Evolutionary conservation across 2,329 filamentous ascomycete genomes (phyloP), one percentile per base, ranked within the genome.

Genomic region (Capronia coronata): DNA sequence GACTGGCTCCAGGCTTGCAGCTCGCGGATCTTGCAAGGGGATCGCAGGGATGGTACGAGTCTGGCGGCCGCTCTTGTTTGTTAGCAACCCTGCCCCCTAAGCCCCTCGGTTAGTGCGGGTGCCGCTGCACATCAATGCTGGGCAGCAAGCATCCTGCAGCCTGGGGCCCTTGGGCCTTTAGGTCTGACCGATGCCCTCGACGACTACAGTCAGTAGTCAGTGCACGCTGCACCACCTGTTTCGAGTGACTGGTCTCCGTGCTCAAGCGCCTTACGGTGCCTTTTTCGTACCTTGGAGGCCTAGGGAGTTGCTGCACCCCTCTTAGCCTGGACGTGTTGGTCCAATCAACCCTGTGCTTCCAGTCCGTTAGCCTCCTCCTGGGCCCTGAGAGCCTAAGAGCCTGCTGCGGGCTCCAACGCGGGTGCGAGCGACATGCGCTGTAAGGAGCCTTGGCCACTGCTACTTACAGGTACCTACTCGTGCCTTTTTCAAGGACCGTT

Each of bases 81-180:
- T 19, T 18, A 37, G 34, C 34, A 19, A n/a, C 46, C 39, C 40
- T 48, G 10, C 25, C 5, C 14, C n/a, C n/a, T n/a, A n/a, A 32
- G 25, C 45, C 46, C 39, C 40, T 48, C 46, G 22, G 22, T 19
- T 43, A 13, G 9, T 43, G 32, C n/a, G n/a, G n/a, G n/a, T n/a
- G n/a, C n/a, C n/a, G n/a, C n/a, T n/a, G n/a, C n/a, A n/a, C n/a
- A n/a, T n/a, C n/a, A n/a, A n/a, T n/a, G n/a, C n/a, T n/a, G n/a
- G n/a, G n/a, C n/a, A n/a, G n/a, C n/a, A n/a, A n/a, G n/a, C n/a
- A n/a, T n/a, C n/a, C 30, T 27, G 21, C 27, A 35, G 42, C 38
- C 38, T 27, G 37, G 45, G 30, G 34, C 19, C 27, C 44, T 27
- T 27, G 23, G 23, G 23, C n/a, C n/a, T n/a, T n/a, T n/a, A n/a